Evolutionary conservation across 768 basidiomycete genomes (phyloP).

Genomic region (Mycena filopes): DNA sequence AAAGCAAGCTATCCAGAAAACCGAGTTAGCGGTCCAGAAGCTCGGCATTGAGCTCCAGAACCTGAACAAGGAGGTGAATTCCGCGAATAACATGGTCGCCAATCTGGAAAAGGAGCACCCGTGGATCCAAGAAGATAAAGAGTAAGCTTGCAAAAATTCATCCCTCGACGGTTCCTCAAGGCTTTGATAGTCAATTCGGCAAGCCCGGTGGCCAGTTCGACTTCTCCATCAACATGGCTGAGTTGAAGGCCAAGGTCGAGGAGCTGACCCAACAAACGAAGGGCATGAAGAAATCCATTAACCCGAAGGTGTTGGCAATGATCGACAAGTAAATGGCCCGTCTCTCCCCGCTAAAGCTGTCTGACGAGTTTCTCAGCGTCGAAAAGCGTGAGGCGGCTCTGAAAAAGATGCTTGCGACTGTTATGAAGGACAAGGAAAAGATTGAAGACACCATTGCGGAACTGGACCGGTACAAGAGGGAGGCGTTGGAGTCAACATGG

Average conservation of each 20-base stretch:
- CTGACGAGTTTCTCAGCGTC: constrained; percentile 61
- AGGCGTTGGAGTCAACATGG: constrained; percentile 95
- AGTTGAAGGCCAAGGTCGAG: constrained; percentile 69
- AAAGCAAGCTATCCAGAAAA: constrained; percentile 74
- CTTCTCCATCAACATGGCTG: constrained; percentile 73
- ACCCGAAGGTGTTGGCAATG: constrained; percentile 95
- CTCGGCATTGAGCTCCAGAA: constrained; percentile 75
- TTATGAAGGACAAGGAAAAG: constrained; percentile 92
- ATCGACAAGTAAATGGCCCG: constrained; percentile 80
- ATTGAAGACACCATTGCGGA: constrained; percentile 95
- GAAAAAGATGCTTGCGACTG: constrained; percentile 88
- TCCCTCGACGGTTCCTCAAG: constrained; percentile 5
- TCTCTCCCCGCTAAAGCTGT: not conserved
- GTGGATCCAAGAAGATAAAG: constrained; percentile 91
- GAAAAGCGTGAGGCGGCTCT: constrained; percentile 93
- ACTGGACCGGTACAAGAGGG: constrained; percentile 93
- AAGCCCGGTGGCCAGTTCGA: constrained; percentile 84
- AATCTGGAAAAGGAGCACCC: constrained; percentile 84
- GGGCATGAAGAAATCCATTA: constrained; percentile 94
- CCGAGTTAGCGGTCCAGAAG: constrained; percentile 72
- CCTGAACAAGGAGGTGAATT: constrained; percentile 71
- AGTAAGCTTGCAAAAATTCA: constrained; percentile 54
- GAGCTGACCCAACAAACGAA: constrained; percentile 84
- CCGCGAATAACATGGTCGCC: constrained; percentile 60
- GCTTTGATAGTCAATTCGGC: constrained; percentile 77